A percentile compares a stretch with the other conserved stretches of the same genome.
phyloP scores from a whole-genome alignment of 352 stramenopile species.

The Thalassiosira exigua region DNA sequence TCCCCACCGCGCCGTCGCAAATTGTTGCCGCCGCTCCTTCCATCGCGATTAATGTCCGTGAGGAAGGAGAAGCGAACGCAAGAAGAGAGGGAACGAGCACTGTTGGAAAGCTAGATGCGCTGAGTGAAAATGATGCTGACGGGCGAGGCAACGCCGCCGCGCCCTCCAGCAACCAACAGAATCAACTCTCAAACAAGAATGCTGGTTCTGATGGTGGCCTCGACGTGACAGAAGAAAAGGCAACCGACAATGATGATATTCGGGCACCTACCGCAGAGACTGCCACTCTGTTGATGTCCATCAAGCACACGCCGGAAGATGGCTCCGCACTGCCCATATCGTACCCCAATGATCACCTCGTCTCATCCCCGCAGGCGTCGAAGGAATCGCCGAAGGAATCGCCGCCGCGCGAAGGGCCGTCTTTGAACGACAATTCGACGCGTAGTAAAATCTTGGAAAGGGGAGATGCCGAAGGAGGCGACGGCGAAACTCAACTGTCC shows the following conservation, averaged over 20 bases:
- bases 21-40: not conserved
- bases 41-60: not conserved
- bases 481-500: slow-evolving; percentile 32
- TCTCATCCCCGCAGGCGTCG: not conserved
- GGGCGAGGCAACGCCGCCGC: no score
- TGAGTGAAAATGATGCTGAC: no score
- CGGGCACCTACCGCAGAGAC: no score
- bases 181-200: not conserved
- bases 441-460: not conserved
- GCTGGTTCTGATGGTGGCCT: no score
- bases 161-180: not conserved
- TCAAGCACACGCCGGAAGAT: slow-evolving; percentile 56
- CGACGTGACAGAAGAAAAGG: no score
- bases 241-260: no score
- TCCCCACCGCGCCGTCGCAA: not conserved
- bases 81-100: not conserved
- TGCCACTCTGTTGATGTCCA: slow-evolving; percentile 11
- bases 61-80: not conserved
- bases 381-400: no score
- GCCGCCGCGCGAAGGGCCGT: no score
- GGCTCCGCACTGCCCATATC: slow-evolving; percentile 35
- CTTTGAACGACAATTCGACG: slow-evolving; percentile 1
- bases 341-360: slow-evolving; percentile 50
- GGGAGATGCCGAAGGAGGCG: slow-evolving; percentile 15
- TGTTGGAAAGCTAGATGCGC: not conserved